phyloP scores from a whole-genome alignment of 345 rosid genomes.

The Rhodamnia rubescens region DNA sequence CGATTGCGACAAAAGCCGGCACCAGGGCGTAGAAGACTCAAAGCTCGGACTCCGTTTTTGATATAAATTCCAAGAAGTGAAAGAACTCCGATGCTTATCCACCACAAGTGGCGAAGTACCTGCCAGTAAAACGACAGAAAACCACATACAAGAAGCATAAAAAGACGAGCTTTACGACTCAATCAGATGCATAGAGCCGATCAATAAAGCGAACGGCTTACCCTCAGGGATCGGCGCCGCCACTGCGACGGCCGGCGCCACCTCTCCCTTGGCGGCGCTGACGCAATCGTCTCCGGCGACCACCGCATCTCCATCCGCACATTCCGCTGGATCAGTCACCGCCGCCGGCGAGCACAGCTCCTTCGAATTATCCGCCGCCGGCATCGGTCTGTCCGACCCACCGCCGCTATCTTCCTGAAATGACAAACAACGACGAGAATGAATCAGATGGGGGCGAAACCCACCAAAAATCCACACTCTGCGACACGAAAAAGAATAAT shows the following conservation, averaged over 20 bases:
- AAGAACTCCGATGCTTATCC: constrained; percentile 48
- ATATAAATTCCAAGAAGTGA: constrained; percentile 26
- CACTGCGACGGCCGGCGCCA: constrained; percentile 31
- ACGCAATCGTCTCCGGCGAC: constrained; percentile 25
- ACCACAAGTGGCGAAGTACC: constrained; percentile 39
- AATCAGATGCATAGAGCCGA: not conserved
- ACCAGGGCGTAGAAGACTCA: constrained; percentile 50
- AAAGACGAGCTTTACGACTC: not conserved
- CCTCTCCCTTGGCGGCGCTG: constrained; percentile 38
- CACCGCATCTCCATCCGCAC: constrained; percentile 32
- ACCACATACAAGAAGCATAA: not conserved
- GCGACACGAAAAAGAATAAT: not conserved
- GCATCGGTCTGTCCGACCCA: constrained; percentile 32
- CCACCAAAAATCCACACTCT: constrained; percentile 1
- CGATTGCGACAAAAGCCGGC: constrained; percentile 64
- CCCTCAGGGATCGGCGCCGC: constrained; percentile 59
- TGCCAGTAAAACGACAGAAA: constrained; percentile 6
- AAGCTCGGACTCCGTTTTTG: constrained; percentile 31
- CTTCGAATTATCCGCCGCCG: constrained; percentile 43
- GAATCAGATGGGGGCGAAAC: not conserved
- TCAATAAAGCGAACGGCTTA: constrained; percentile 8
- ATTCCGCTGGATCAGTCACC: constrained; percentile 45
- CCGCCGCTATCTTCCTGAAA: constrained; percentile 49
- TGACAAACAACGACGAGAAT: constrained; percentile 1
- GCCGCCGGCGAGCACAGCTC: constrained; percentile 34